Evolutionary conservation across 2,329 filamentous ascomycete genomes (phyloP), one percentile per base, ranked within the genome.

Genomic region (Fusarium verrucosum): DNA sequence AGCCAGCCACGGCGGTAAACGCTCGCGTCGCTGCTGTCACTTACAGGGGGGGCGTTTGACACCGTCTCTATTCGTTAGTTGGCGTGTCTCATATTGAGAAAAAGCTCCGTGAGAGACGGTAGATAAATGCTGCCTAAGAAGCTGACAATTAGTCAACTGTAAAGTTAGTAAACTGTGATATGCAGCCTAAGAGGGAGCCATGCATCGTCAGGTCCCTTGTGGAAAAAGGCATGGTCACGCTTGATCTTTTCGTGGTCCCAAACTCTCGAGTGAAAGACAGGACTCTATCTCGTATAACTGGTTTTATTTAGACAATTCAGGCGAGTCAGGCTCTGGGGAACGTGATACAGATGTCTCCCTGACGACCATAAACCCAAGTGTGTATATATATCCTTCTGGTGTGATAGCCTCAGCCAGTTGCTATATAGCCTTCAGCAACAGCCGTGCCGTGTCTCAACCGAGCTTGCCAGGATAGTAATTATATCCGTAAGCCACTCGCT

Each of bases 101-200:
- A 50, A 58, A 40, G 40, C 33, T 55, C 59, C 59, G 60, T 54
- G 17, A 58, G 41, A 66, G 25, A 46, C 23, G 45, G 16, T 22
- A 47, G 14, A 20, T 40, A 37, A 16, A 22, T 43, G 16, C 25
- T 19, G 16, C 22, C 28, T 43, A 17, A 25, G 40, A 49, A 35
- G 23, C 37, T 43, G 51, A 45, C 36, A 49, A 11, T n/a, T n/a
- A n/a, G n/a, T n/a, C n/a, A n/a, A n/a, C n/a, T n/a, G n/a, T n/a
- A n/a, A n/a, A n/a, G n/a, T n/a, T n/a, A n/a, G 5, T 33, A 17
- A 13, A 47, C 20, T 30, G 14, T 53, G 54, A 50, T 20, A n/a
- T 43, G 10, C 28, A 50, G 28, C 19, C 26, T 33, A 40, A 40
- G 22, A 40, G 14, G 17, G 37, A 38, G 19, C 26, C 22, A 38